Evolutionary conservation across 305 asterid species (phyloP).

Genomic region (Solanum chacoense): DNA sequence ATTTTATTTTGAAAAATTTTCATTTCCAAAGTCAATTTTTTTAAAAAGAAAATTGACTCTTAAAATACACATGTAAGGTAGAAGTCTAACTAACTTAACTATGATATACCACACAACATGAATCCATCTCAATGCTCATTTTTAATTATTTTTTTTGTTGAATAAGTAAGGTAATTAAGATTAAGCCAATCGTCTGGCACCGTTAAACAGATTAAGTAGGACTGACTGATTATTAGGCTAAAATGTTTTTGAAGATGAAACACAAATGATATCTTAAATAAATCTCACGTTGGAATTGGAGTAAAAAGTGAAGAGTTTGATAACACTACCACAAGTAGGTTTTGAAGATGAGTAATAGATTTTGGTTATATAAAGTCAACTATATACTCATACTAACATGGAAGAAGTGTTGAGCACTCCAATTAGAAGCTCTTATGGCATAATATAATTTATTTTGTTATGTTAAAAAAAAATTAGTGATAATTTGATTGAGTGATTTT

Average conservation of each 20-base stretch:
- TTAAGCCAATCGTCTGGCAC: background rate
- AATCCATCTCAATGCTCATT: background rate
- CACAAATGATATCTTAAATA: fast-evolving
- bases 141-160: background rate
- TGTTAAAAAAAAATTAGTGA: background rate
- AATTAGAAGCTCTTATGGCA: background rate
- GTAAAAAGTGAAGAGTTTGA: background rate
- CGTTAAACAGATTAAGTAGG: background rate
- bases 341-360: background rate
- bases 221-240: fast-evolving
- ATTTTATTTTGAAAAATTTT: too few relatives aligned
- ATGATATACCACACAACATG: background rate
- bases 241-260: fast-evolving
- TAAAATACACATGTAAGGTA: background rate
- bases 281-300: background rate
- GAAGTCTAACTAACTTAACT: background rate
- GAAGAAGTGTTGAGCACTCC: background rate
- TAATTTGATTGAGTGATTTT: background rate
- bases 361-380: background rate
- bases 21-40: background rate
- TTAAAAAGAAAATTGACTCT: too few relatives aligned
- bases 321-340: background rate
- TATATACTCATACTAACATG: background rate
- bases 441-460: too few relatives aligned
- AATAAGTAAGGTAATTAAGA: background rate